A percentile compares a stretch with the other conserved stretches of the same genome.
Conservation (phyloP, 768 basidiomycete species). For the Hygrocybe coccinea region DNA sequence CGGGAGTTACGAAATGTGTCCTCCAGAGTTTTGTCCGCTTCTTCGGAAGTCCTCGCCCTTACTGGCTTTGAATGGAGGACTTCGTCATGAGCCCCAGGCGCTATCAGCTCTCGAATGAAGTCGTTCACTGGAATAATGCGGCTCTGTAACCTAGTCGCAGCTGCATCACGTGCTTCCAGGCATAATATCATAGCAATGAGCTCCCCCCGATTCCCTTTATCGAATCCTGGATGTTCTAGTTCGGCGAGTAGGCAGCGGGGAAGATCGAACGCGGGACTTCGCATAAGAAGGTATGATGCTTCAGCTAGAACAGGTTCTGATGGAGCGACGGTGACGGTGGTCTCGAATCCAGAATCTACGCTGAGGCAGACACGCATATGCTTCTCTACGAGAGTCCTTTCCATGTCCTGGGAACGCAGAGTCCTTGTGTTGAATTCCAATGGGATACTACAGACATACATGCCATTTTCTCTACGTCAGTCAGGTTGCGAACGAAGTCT, state of each 20-base stretch:
- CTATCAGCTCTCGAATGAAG: slow-evolving; percentile 15
- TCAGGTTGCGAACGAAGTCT: background rate
- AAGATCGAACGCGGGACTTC: slow-evolving; percentile 4
- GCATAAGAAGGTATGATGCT: slow-evolving; percentile 20
- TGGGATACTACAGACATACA: slow-evolving; percentile 14
- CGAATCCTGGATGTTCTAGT: slow-evolving; percentile 11
- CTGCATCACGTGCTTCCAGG: slow-evolving; percentile 22
- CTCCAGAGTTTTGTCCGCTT: background rate
- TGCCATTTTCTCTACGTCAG: background rate
- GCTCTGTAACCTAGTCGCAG: slow-evolving; percentile 6
- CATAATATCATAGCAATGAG: slow-evolving; percentile 15
- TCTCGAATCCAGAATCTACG: slow-evolving; percentile 15
- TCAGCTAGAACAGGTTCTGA: slow-evolving; percentile 29
- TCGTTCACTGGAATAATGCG: slow-evolving; percentile 2
- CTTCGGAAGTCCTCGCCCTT: background rate
- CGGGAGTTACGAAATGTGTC: slow-evolving; percentile 15
- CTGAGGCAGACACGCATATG: slow-evolving; percentile 25
- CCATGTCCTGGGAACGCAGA: slow-evolving; percentile 2
- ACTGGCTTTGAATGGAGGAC: background rate
- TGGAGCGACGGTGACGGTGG: slow-evolving; percentile 18
- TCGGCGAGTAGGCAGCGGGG: slow-evolving; percentile 2
- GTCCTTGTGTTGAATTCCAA: slow-evolving; percentile 17
- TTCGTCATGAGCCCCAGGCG: background rate
- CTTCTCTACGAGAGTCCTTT: slow-evolving; percentile 20
- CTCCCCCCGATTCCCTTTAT: slow-evolving; percentile 23